Conservation (phyloP, 2,329 filamentous ascomycete genomes). For the Cordyceps fumosorosea region DNA sequence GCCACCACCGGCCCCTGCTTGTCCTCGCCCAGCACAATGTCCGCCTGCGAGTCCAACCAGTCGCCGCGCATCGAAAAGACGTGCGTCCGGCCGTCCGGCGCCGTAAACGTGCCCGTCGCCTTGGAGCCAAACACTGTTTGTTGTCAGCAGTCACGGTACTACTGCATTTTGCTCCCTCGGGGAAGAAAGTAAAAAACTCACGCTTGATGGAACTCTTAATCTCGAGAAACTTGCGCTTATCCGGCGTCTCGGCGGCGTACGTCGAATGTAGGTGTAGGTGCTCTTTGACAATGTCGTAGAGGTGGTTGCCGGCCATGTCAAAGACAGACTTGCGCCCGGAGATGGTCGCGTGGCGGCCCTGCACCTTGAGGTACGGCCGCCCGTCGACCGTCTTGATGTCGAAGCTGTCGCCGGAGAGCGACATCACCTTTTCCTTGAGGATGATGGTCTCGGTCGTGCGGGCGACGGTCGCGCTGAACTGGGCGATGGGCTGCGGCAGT, state of each 20-base stretch:
- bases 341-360: conserved; percentile 47
- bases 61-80: conserved; percentile 53
- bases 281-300: conserved; percentile 55
- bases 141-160: too few relatives aligned
- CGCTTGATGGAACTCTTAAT: conserved; percentile 49
- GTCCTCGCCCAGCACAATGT: conserved; percentile 45
- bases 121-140: conserved; percentile 47
- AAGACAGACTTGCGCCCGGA: conserved; percentile 49
- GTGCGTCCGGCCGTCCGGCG: conserved; percentile 34
- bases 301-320: conserved; percentile 45
- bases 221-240: conserved; percentile 43
- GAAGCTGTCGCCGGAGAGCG: conserved; percentile 58
- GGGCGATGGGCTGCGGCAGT: conserved; percentile 28
- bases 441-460: conserved; percentile 41
- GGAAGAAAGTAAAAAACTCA: conserved; percentile 26
- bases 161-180: too few relatives aligned
- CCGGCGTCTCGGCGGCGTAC: conserved; percentile 41
- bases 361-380: conserved; percentile 46
- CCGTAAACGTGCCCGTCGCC: conserved; percentile 52
- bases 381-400: conserved; percentile 51
- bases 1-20: conserved; percentile 46
- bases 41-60: conserved; percentile 50
- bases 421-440: conserved; percentile 56
- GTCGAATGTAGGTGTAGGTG: conserved; percentile 43
- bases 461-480: conserved; percentile 34